phyloP scores from a whole-genome alignment of 495 filamentous ascomycete species.

The Penicillium verhagenii region DNA sequence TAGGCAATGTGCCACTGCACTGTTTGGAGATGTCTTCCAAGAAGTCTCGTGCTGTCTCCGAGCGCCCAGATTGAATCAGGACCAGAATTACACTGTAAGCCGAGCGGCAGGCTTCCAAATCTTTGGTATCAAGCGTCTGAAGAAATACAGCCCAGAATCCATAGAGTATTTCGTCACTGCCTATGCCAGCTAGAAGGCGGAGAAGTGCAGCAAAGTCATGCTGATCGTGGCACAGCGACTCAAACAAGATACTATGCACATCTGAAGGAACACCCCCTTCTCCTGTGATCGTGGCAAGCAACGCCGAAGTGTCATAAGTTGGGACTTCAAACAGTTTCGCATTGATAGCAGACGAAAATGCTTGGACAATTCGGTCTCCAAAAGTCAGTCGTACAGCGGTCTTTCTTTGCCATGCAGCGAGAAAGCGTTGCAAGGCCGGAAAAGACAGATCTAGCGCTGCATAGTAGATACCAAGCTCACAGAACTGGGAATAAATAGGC shows the following conservation, averaged over 20 bases:
- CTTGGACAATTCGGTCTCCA: conserved; percentile 19
- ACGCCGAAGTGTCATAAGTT: conserved; percentile 17
- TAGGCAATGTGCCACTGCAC: conserved; percentile 22
- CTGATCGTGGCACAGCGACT: not conserved
- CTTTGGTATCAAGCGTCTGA: not conserved
- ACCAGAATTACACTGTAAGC: conserved; percentile 26
- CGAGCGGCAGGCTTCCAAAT: conserved; percentile 6
- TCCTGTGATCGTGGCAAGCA: conserved; percentile 30
- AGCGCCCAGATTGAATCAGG: conserved; percentile 16
- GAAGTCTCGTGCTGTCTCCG: conserved; percentile 20
- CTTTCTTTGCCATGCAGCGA: conserved; percentile 9
- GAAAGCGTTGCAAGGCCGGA: conserved; percentile 24
- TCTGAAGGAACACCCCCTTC: conserved; percentile 10
- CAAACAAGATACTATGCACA: conserved; percentile 24
- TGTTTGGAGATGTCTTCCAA: conserved; percentile 29
- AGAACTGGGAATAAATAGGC: conserved; percentile 3
- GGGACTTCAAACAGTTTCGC: conserved; percentile 22
- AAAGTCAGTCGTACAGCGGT: not conserved
- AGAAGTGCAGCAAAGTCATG: conserved; percentile 11
- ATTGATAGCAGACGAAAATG: conserved; percentile 20
- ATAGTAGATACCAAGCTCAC: conserved; percentile 27
- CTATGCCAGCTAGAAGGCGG: conserved; percentile 23
- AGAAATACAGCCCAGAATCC: conserved; percentile 24
- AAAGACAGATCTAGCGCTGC: conserved; percentile 30
- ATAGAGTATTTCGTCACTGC: conserved; percentile 11